phyloP scores from a whole-genome alignment of 495 filamentous ascomycete genomes.

The Cercophora newfieldiana region DNA sequence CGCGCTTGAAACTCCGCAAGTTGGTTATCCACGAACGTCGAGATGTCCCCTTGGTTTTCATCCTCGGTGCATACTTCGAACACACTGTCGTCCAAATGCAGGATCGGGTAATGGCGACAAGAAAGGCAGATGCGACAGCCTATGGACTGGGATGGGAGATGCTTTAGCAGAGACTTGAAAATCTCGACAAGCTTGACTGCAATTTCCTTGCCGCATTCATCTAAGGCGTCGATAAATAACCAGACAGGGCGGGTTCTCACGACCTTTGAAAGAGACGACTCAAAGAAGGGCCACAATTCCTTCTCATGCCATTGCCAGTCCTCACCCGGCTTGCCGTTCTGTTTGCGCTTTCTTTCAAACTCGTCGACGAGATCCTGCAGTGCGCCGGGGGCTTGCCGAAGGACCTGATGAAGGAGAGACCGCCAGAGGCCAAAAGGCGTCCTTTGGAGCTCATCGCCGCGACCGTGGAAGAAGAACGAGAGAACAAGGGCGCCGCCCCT shows the following conservation, averaged over 20 bases:
- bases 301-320: conserved; percentile 34
- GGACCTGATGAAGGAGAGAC: conserved; percentile 39
- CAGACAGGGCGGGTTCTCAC: conserved; percentile 19
- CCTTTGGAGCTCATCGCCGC: conserved; percentile 36
- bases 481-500: conserved; percentile 26
- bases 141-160: conserved; percentile 3
- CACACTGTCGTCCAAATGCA: conserved; percentile 25
- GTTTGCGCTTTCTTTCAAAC: conserved; percentile 18
- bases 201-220: conserved; percentile 35
- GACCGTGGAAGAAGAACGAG: conserved; percentile 41
- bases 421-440: conserved; percentile 37
- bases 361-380: conserved; percentile 22
- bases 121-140: conserved; percentile 39
- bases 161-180: conserved; percentile 26
- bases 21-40: conserved; percentile 28
- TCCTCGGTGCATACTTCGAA: conserved; percentile 32
- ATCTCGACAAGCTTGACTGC: conserved; percentile 27
- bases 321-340: conserved; percentile 18
- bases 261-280: conserved; percentile 20
- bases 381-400: conserved; percentile 21
- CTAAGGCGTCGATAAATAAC: conserved; percentile 37
- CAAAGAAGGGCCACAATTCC: conserved; percentile 18
- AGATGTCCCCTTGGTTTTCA: conserved; percentile 35
- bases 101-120: conserved; percentile 40
- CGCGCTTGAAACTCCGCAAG: conserved; percentile 3